Evolutionary conservation across 768 basidiomycete genomes (phyloP).

Genomic region (Lactifluus hygrophoroides): DNA sequence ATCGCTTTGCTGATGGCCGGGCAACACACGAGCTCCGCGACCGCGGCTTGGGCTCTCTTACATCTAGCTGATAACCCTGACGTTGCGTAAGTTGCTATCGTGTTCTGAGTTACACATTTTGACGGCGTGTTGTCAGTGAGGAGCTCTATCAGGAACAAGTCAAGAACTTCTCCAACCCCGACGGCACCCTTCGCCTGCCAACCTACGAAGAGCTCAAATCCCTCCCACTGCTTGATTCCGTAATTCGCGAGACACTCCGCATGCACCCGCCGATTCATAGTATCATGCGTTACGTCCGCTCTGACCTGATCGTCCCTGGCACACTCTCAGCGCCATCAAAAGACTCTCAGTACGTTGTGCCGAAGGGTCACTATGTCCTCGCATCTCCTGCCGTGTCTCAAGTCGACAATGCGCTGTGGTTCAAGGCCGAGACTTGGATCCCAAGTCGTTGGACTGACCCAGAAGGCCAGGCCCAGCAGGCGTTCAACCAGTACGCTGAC

Average conservation of each 20-base stretch:
- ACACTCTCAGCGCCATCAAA: conserved; percentile 72
- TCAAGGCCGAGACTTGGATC: conserved; percentile 60
- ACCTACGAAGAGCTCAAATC: conserved; percentile 80
- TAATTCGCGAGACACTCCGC: conserved; percentile 90
- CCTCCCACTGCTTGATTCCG: conserved; percentile 76
- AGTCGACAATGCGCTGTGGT: conserved; percentile 81
- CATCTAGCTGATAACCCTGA: conserved; percentile 74
- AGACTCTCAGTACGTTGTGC: conserved; percentile 72
- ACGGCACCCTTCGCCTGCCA: conserved; percentile 71
- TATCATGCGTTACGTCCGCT: conserved; percentile 86
- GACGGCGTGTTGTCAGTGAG: conserved; percentile 39
- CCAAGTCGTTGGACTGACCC: conserved; percentile 81
- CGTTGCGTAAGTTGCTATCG: conserved; percentile 48
- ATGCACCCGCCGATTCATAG: conserved; percentile 95
- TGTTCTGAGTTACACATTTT: not conserved
- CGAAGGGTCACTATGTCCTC: conserved; percentile 83
- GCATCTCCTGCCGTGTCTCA: conserved; percentile 85
- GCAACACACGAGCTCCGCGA: conserved; percentile 94
- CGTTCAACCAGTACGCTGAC: conserved; percentile 66
- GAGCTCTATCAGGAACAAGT: conserved; percentile 88
- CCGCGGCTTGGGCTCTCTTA: conserved; percentile 83
- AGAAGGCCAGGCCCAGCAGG: conserved; percentile 72
- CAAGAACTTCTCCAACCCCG: conserved; percentile 64
- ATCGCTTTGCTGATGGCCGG: conserved; percentile 99
- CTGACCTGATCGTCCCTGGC: conserved; percentile 74